phyloP scores from a whole-genome alignment of 768 basidiomycete species.

The Boletus rufocinnamomeus region DNA sequence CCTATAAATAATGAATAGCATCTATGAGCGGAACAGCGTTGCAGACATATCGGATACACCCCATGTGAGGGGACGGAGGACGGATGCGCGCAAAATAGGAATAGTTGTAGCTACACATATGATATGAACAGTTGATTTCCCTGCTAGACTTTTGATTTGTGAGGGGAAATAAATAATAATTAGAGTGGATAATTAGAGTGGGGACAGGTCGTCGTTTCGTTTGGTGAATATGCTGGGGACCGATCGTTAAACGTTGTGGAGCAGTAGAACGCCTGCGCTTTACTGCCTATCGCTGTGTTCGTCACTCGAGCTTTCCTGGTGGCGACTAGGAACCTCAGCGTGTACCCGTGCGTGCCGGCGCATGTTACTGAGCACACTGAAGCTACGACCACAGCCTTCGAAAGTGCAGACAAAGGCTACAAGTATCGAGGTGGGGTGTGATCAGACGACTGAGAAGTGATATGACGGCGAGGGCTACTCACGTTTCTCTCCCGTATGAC shows the following conservation, averaged over 20 bases:
- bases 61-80: neutral
- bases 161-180: neutral
- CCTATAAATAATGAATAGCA: neutral
- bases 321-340: conserved; percentile 35
- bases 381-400: conserved; percentile 75
- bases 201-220: neutral
- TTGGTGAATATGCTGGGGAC: conserved; percentile 3
- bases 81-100: neutral
- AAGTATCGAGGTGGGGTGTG: neutral
- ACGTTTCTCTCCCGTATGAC: conserved; percentile 87
- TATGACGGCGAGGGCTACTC: conserved; percentile 32
- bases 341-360: conserved; percentile 81
- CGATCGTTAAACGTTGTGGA: conserved; percentile 11
- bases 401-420: conserved; percentile 76
- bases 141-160: neutral
- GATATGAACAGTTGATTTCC: neutral
- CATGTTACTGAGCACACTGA: conserved; percentile 90
- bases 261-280: conserved; percentile 20
- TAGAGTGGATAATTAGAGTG: no score
- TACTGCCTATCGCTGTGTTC: conserved; percentile 45
- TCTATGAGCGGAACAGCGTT: neutral
- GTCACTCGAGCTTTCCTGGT: conserved; percentile 45
- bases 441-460: conserved; percentile 17
- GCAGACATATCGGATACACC: neutral
- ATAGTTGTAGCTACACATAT: neutral